Evolutionary conservation across 192 early-diverging fungal genomes (phyloP).

Genomic region (Gonapodya sp.): DNA sequence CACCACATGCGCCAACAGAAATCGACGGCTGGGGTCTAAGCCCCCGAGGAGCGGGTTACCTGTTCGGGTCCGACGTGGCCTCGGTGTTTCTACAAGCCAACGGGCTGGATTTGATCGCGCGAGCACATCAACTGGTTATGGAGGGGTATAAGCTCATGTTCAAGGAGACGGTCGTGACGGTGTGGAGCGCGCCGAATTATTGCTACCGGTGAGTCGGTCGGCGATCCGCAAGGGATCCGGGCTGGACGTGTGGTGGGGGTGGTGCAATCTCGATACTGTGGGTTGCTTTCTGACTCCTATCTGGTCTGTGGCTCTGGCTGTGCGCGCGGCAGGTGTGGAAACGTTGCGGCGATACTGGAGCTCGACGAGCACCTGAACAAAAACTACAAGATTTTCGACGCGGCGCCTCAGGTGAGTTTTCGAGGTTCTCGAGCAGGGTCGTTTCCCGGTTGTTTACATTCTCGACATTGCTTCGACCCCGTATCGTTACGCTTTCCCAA

Average conservation of each 20-base stretch:
- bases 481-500: conserved; percentile 11
- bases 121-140: conserved; percentile 20
- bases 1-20: conserved; percentile 36
- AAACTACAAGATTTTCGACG: conserved; percentile 89
- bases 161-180: conserved; percentile 88
- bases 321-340: conserved; percentile 63
- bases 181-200: conserved; percentile 99
- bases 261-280: too few relatives aligned
- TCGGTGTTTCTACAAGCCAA: conserved; percentile 54
- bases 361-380: conserved; percentile 80
- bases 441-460: conserved; percentile 2
- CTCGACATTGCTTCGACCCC: conserved; percentile 10
- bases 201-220: conserved; percentile 66
- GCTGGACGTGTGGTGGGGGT: background rate
- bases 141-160: conserved; percentile 88
- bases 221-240: background rate
- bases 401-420: conserved; percentile 69
- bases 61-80: conserved; percentile 91
- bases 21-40: conserved; percentile 87
- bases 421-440: too few relatives aligned
- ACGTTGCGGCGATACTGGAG: conserved; percentile 94
- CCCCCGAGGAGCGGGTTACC: conserved; percentile 94
- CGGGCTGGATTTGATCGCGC: conserved; percentile 47
- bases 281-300: too few relatives aligned
- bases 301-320: background rate